These are phyloP conservation scores for Phialocephala sp. DNA, from an alignment of 2,329 filamentous ascomycete species.

Conservation along the genomic window DNA sequence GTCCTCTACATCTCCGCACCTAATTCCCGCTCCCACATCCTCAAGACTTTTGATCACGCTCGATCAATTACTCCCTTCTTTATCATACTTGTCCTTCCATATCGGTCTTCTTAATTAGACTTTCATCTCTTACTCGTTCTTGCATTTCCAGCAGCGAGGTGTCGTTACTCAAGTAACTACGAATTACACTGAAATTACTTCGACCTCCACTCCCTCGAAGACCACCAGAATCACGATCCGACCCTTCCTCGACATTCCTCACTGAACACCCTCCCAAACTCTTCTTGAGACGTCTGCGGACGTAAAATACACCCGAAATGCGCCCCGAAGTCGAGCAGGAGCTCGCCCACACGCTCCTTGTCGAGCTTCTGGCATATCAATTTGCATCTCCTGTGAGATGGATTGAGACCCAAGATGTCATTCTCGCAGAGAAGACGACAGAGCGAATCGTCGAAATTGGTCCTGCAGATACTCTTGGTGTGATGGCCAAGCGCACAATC, in stretches of 20 bases:
- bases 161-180: slow-evolving; percentile 20
- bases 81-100: slow-evolving; percentile 7
- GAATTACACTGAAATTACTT: slow-evolving; percentile 21
- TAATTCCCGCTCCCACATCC: slow-evolving; percentile 16
- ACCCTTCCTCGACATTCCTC: slow-evolving; percentile 9
- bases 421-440: slow-evolving; percentile 92
- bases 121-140: slow-evolving; percentile 19
- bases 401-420: slow-evolving; percentile 99
- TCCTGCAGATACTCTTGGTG: slow-evolving; percentile 93
- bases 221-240: background rate
- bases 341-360: slow-evolving; percentile 95
- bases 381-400: slow-evolving; percentile 98
- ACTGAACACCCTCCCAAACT: slow-evolving; percentile 28
- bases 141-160: slow-evolving; percentile 18
- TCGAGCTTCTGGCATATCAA: slow-evolving; percentile 98
- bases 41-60: slow-evolving; percentile 21
- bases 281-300: slow-evolving; percentile 37
- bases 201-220: slow-evolving; percentile 16
- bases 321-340: slow-evolving; percentile 99
- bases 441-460: slow-evolving; percentile 98
- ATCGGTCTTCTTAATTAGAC: slow-evolving; percentile 14
- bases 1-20: slow-evolving; percentile 20
- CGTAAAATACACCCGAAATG: slow-evolving; percentile 63
- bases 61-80: slow-evolving; percentile 18
- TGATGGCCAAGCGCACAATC: slow-evolving; percentile 95